Evolutionary conservation across 192 early-diverging fungal species (phyloP).

Genomic region (Coemansia sp.): DNA sequence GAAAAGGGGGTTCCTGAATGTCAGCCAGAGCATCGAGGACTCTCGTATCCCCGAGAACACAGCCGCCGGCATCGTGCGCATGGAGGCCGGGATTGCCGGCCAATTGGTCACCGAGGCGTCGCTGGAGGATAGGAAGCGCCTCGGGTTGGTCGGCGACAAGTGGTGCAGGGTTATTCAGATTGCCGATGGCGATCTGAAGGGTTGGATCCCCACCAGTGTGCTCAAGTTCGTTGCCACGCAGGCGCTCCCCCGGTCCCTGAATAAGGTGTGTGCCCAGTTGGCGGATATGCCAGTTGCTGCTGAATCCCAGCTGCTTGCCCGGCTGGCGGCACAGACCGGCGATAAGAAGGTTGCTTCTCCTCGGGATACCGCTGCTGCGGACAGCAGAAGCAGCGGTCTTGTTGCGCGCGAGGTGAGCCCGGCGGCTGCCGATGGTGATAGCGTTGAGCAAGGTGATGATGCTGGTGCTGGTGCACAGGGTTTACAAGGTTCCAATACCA

Average conservation of each 20-base stretch:
- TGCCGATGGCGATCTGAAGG: constrained; percentile 53
- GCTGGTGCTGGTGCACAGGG: too few relatives aligned
- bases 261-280: constrained; percentile 49
- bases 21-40: constrained; percentile 48
- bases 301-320: constrained; percentile 32
- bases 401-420: neutral
- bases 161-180: constrained; percentile 54
- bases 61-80: constrained; percentile 45
- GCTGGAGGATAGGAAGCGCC: constrained; percentile 9
- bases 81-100: constrained; percentile 55
- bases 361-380: neutral
- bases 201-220: constrained; percentile 55
- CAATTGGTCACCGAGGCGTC: constrained; percentile 36
- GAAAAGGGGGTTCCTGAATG: constrained; percentile 31
- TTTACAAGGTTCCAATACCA: too few relatives aligned
- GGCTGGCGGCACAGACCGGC: neutral
- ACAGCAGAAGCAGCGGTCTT: neutral
- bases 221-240: constrained; percentile 57
- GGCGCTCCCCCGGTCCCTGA: constrained; percentile 54
- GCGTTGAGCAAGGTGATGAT: neutral
- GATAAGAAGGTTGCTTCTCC: neutral
- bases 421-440: neutral
- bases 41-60: constrained; percentile 26
- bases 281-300: constrained; percentile 13
- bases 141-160: constrained; percentile 21